Percentiles rank a stretch among this genome's conserved stretches.
These are phyloP conservation scores for Monosporascus ibericus DNA, from an alignment of 2,329 filamentous ascomycete genomes.

Conservation along the genomic window DNA sequence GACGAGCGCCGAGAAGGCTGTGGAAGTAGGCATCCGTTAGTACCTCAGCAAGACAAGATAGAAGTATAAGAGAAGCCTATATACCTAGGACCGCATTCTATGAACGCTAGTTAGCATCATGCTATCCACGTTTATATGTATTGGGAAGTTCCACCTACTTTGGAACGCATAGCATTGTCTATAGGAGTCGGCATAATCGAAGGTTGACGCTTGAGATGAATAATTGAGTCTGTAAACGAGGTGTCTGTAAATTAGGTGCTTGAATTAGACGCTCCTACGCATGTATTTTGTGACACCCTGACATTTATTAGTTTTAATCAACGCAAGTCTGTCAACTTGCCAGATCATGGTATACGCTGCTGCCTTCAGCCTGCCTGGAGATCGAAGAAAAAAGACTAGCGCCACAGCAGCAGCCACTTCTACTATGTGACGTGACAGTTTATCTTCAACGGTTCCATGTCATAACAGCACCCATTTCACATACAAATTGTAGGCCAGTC, in stretches of 20 bases:
- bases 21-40: constrained; percentile 20
- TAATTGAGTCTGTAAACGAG: background rate
- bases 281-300: too few relatives aligned
- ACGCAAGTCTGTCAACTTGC: too few relatives aligned
- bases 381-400: background rate
- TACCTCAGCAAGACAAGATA: constrained; percentile 3
- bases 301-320: too few relatives aligned
- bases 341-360: too few relatives aligned
- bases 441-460: too few relatives aligned
- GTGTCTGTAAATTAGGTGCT: background rate
- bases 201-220: background rate
- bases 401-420: background rate
- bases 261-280: background rate
- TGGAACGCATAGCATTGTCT: constrained; percentile 63
- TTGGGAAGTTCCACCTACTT: constrained; percentile 40
- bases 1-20: constrained; percentile 76
- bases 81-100: constrained; percentile 67
- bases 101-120: constrained; percentile 7
- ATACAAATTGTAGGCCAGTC: too few relatives aligned
- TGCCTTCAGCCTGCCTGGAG: too few relatives aligned
- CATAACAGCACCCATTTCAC: too few relatives aligned
- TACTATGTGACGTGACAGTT: too few relatives aligned
- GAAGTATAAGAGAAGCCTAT: constrained; percentile 3
- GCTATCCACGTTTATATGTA: background rate
- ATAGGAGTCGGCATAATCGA: constrained; percentile 62